These are phyloP conservation scores for Sugiyamaella mastotermitis DNA, from an alignment of 805 yeast genomes.

Conservation along the genomic window DNA sequence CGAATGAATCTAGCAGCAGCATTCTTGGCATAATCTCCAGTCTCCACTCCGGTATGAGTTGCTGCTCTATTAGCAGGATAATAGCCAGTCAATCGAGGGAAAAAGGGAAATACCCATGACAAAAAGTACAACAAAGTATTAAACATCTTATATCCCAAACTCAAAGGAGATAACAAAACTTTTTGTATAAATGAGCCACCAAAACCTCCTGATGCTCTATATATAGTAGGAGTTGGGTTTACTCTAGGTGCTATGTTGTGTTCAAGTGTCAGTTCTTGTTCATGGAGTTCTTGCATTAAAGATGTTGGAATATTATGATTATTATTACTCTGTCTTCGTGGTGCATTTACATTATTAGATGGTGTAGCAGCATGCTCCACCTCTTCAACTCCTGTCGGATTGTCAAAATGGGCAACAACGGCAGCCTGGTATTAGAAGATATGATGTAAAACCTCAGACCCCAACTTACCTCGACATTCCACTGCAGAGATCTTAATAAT, in stretches of 20 bases:
- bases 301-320: constrained; percentile 16
- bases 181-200: constrained; percentile 25
- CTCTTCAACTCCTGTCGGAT: neutral
- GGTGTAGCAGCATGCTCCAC: neutral
- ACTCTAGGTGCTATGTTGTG: constrained; percentile 29
- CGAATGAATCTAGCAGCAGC: constrained; percentile 47
- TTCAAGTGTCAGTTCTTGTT: constrained; percentile 17
- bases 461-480: constrained; percentile 44
- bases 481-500: constrained; percentile 29
- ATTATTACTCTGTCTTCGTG: neutral
- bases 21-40: constrained; percentile 44
- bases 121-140: constrained; percentile 24
- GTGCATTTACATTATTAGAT: neutral
- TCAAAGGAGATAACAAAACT: constrained; percentile 31
- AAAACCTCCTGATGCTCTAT: constrained; percentile 10
- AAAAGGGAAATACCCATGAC: constrained; percentile 32
- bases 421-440: constrained; percentile 12
- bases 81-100: constrained; percentile 33
- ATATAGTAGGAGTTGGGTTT: constrained; percentile 23
- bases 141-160: constrained; percentile 28
- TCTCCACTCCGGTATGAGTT: constrained; percentile 30
- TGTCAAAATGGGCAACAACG: neutral
- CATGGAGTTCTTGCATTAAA: constrained; percentile 25
- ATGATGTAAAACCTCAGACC: constrained; percentile 17
- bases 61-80: constrained; percentile 36